Conservation (phyloP, 257 asterid species). For the Solanum gracilifrons region DNA sequence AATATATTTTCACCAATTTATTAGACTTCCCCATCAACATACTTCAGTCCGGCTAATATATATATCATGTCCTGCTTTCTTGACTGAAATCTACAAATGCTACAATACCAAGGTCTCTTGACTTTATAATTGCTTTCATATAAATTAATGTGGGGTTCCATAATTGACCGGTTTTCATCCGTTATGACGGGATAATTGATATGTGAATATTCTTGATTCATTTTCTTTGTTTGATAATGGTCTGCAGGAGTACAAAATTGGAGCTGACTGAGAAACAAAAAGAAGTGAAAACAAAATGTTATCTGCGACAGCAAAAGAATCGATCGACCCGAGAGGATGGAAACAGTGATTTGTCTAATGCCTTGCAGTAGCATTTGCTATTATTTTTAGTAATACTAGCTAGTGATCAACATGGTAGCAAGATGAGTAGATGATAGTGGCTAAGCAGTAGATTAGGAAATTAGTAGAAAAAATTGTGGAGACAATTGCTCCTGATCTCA, state of each 20-base stretch:
- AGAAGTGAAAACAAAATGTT: constrained; percentile 14
- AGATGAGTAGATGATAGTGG: neutral
- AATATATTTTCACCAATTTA: neutral
- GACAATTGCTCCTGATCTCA: neutral
- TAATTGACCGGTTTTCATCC: neutral
- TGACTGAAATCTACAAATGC: neutral
- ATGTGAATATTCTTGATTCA: neutral
- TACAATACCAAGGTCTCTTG: neutral
- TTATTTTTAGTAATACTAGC: neutral
- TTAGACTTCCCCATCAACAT: neutral
- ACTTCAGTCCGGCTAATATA: neutral
- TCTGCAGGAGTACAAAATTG: constrained; percentile 26
- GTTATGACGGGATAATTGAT: neutral
- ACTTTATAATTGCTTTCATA: neutral
- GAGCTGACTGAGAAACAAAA: constrained; percentile 8
- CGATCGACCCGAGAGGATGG: neutral
- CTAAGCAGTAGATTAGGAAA: neutral
- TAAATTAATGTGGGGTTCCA: neutral
- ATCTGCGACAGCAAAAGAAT: constrained; percentile 15
- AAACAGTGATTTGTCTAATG: neutral
- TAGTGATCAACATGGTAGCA: constrained; percentile 4
- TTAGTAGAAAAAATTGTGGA: neutral
- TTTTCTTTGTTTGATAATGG: neutral
- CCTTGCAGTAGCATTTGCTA: constrained; percentile 5
- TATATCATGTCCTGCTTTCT: neutral